Evolutionary conservation across 805 yeast genomes (phyloP), one percentile per base, ranked within the genome.

Genomic region (Kuraishia hungarica): DNA sequence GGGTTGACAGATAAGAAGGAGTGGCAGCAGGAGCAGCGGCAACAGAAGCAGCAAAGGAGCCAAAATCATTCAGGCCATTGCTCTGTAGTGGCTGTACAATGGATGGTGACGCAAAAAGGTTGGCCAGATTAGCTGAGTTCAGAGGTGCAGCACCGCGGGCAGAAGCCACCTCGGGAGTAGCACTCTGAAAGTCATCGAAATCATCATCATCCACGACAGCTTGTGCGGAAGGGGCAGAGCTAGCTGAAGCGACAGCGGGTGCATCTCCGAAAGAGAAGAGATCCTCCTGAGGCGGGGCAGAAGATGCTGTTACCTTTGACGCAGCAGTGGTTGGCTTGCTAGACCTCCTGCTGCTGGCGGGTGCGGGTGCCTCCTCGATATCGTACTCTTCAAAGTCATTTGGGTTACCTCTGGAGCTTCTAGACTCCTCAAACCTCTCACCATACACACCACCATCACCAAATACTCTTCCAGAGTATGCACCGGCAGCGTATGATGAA

Each of bases 131-230:
- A 54, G 59, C 60, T 5, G 68, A 53, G 53, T 53, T 60, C 28
- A 54, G 50, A 8, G 56, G 43, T 8, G 58, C 24, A 11, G 60
- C 52, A 2, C 59, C 51, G 8, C 66, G 49, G 51, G 66, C 67
- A 19, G 71, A 69, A 8, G 86, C 24, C 10, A 29, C 51, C 51
- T 24, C 51, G 2, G 53, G 84, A 2, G 80, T 82, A 13, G 90
- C 87, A 56, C 77, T 71, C 68, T 87, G 93, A 77, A 87, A 87
- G 60, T 87, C 94, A 59, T 87, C 90, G 66, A 88, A 88, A 48
- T 87, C 94, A 59, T 86, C 89, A 28, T 80, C 87, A 10, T 77
- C 82, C 5, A 54, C 61, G 21, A 50, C 61, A 20, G 59, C 59
- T 8, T 7, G 4, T 35, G 43, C 15, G 3, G 43, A 10, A 3